Conservation (phyloP, 305 asterid genomes). For the Petunia hybrid region DNA sequence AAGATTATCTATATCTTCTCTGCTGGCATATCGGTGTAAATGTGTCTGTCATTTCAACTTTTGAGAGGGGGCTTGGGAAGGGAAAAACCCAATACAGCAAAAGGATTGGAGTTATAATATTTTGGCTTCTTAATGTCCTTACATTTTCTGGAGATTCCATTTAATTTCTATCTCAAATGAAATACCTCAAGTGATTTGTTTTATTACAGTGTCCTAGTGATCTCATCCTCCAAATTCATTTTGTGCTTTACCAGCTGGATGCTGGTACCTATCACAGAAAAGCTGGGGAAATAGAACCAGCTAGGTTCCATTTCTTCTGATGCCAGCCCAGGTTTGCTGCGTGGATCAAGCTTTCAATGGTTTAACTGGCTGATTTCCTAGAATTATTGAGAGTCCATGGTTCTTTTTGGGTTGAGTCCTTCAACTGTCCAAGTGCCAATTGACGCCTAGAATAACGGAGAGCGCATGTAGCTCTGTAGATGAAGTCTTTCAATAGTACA, state of each 20-base stretch:
- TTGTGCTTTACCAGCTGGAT: constrained; percentile 11
- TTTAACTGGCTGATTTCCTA: constrained; percentile 10
- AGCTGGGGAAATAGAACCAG: neutral
- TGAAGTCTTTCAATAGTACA: constrained; percentile 2
- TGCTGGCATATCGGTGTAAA: constrained; percentile 13
- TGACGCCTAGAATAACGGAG: constrained; percentile 10
- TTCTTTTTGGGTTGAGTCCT: neutral
- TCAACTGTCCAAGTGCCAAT: constrained; percentile 16
- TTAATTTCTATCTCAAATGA: neutral
- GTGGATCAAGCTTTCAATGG: neutral
- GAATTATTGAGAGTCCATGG: constrained; percentile 18
- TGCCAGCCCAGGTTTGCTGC: neutral
- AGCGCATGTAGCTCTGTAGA: neutral
- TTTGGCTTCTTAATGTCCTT: constrained; percentile 14
- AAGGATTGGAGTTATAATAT: neutral
- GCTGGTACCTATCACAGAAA: neutral
- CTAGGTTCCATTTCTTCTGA: constrained; percentile 7
- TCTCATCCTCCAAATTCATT: constrained; percentile 23
- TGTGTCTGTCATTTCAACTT: neutral
- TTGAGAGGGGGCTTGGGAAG: neutral
- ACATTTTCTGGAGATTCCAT: neutral
- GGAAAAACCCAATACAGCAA: constrained; percentile 11
- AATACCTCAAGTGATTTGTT: neutral
- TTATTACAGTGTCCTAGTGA: neutral
- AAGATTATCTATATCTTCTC: constrained; percentile 1